These are phyloP conservation scores for Polymyxa betae DNA, from an alignment of 208 protist genomes.

Conservation along the genomic window DNA sequence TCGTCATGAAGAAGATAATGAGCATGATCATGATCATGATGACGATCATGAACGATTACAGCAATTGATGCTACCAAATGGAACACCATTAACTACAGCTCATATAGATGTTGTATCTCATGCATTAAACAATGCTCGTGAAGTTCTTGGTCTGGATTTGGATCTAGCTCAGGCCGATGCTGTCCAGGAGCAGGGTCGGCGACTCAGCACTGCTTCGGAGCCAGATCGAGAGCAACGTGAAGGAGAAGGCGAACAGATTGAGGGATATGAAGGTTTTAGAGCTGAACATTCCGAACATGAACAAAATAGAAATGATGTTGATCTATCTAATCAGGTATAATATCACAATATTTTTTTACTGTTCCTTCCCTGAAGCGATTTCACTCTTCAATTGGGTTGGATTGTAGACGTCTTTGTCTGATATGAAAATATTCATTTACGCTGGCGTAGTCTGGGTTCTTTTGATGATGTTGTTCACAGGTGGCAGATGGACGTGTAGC, in stretches of 20 bases:
- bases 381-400: too few species aligned
- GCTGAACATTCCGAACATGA: background rate
- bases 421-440: too few species aligned
- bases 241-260: slow-evolving; percentile 9
- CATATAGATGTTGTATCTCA: background rate
- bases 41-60: background rate
- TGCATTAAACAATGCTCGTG: background rate
- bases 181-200: background rate
- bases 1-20: background rate
- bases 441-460: background rate
- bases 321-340: background rate
- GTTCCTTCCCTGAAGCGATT: background rate
- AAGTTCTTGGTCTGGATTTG: background rate
- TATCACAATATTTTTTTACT: background rate
- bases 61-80: slow-evolving; percentile 33
- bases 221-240: background rate
- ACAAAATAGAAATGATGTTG: background rate
- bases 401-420: too few species aligned
- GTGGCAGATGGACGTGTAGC: background rate
- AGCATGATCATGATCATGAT: background rate
- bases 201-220: background rate
- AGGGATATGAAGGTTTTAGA: slow-evolving; percentile 31
- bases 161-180: background rate
- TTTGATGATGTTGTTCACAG: background rate
- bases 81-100: background rate